Evolutionary conservation across 139 green algal genomes (phyloP).

Genomic region (Coccomyxa sp.): DNA sequence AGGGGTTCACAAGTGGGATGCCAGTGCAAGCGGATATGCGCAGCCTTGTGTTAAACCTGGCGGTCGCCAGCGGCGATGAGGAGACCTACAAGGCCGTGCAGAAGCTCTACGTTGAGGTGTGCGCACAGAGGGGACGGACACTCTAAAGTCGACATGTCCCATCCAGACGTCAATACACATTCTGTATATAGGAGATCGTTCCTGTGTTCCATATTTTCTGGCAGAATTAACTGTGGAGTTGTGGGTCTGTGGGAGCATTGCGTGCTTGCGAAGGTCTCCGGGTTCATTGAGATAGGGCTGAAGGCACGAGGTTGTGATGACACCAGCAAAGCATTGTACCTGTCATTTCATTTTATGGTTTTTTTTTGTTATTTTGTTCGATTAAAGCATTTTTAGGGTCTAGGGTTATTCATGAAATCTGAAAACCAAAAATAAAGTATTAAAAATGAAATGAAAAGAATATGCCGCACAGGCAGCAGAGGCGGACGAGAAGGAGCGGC

Average conservation of each 20-base stretch:
- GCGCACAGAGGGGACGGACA: not conserved
- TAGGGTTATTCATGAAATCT: too few relatives aligned
- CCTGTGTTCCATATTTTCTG: not conserved
- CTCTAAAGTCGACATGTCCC: not conserved
- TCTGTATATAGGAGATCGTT: not conserved
- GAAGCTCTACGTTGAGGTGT: constrained; percentile 28
- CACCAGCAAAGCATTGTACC: too few relatives aligned
- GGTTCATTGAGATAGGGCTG: too few relatives aligned
- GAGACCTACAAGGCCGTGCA: constrained; percentile 17
- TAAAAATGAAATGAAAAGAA: not conserved
- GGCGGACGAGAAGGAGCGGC: constrained; percentile 31
- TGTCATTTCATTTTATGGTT: too few relatives aligned
- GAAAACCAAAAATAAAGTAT: not conserved
- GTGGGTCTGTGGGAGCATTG: not conserved
- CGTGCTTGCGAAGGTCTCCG: too few relatives aligned
- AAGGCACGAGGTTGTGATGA: too few relatives aligned
- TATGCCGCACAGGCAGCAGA: constrained; percentile 12
- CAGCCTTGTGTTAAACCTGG: constrained; percentile 37
- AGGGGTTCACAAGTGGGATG: constrained; percentile 1
- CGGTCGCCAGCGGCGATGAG: constrained; percentile 12
- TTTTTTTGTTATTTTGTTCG: too few relatives aligned
- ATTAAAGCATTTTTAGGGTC: too few relatives aligned
- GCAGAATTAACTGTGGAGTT: not conserved
- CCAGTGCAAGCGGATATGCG: constrained; percentile 42
- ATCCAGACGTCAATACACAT: not conserved